Percentiles rank a stretch among this genome's conserved stretches.
phyloP scores from a whole-genome alignment of 768 basidiomycete species.

The Heimioporus sp. region DNA sequence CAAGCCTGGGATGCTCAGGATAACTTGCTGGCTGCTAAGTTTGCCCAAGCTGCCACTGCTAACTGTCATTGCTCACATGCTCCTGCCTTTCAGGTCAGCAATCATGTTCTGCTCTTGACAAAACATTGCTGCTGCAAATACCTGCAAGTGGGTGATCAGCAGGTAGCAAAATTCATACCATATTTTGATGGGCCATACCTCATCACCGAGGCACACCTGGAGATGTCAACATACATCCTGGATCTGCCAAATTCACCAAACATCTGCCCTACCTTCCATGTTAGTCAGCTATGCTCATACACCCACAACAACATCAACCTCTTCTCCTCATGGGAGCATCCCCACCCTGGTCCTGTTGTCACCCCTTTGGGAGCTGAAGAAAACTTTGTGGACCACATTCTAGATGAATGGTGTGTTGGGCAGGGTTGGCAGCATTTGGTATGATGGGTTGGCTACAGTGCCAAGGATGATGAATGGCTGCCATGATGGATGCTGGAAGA shows the following conservation, averaged over 20 bases:
- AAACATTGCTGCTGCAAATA: constrained; percentile 28
- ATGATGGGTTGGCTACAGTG: too few species aligned
- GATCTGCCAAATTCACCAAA: constrained; percentile 15
- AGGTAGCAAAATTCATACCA: constrained; percentile 33
- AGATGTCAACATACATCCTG: neutral
- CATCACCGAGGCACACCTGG: constrained; percentile 3
- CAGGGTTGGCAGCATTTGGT: too few species aligned
- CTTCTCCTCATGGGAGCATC: constrained; percentile 18
- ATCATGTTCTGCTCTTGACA: constrained; percentile 38
- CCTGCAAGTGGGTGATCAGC: constrained; percentile 18
- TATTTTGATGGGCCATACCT: constrained; percentile 27
- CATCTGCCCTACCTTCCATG: neutral
- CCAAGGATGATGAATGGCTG: too few species aligned
- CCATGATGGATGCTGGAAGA: too few species aligned
- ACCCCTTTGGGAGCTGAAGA: too few species aligned
- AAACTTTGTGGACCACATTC: too few species aligned
- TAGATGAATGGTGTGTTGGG: too few species aligned
- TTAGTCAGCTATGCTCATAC: constrained; percentile 14
- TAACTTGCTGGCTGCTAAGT: constrained; percentile 20
- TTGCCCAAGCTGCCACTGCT: constrained; percentile 15
- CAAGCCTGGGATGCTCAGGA: constrained; percentile 24
- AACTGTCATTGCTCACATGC: constrained; percentile 20
- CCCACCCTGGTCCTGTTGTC: neutral
- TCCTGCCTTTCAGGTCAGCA: constrained; percentile 26
- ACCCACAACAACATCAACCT: constrained; percentile 16